Evolutionary conservation across 495 filamentous ascomycete genomes (phyloP), one percentile per base, ranked within the genome.

Genomic region (Penicillium cosmopolitanum): DNA sequence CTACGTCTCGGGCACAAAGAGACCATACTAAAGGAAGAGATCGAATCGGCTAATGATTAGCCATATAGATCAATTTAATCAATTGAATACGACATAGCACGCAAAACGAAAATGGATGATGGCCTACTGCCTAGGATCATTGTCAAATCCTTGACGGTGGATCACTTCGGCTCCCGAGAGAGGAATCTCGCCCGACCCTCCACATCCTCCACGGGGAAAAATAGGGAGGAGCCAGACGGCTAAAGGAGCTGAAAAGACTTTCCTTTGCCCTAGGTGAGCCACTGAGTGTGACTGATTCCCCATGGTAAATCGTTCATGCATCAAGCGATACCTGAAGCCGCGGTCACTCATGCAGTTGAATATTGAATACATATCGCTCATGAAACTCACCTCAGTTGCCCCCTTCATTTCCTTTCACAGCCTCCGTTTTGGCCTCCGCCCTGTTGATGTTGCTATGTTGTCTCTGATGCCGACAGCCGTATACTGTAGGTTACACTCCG

Each of bases 351-450:
- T 46, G 8, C 28, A 4, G 28, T 31, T 31, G 28, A 28, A 10
- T 38, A 38, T 10, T 4, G 13, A 44, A 15, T 23, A 19, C 21
- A 15, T 23, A 19, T 34, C 42, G 25, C 12, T 19, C 35, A 43
- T 55, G 47, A 55, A 52, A 48, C 53, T 64, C 62, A 53, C 55
- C 44, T 55, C 50, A 57, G 58, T 64, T 64, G 47, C 62, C 54
- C 28, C 28, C 28, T 31, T 31, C 6, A 31, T 31, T 31, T 2
- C 28, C 19, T 8, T 46, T 11, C 11, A 18, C 5, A 21, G 19
- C 19, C 18, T 5, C 42, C 16, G 42, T 19, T 2, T 46, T 46
- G 5, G 42, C 42, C 42, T 19, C 42, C 8, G 42, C 16, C 42
- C 2, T 46, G 42, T 46, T 46, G 42, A 23, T 5, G 42, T 15